A percentile compares a stretch with the other conserved stretches of the same genome.
These are phyloP conservation scores for Crepidotus variabilis DNA, from an alignment of 768 basidiomycete genomes.

Conservation along the genomic window DNA sequence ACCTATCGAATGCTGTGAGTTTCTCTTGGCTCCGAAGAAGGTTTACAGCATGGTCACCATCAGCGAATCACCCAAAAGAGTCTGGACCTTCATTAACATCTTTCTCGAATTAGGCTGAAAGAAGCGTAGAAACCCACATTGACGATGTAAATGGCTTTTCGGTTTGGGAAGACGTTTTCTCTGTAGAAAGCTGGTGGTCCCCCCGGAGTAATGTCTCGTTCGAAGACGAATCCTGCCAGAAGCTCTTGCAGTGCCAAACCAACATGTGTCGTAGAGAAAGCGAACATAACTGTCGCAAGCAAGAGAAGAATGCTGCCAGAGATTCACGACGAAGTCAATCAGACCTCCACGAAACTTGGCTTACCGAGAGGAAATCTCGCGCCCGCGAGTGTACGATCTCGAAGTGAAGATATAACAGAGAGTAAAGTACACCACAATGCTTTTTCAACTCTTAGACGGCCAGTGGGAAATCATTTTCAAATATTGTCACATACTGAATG, in stretches of 20 bases:
- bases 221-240: conserved; percentile 21
- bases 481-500: conserved; percentile 19
- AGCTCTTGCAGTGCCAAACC: conserved; percentile 21
- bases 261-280: conserved; percentile 22
- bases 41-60: conserved; percentile 12
- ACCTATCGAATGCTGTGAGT: conserved; percentile 9
- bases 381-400: conserved; percentile 16
- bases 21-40: neutral
- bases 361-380: conserved; percentile 17
- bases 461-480: neutral
- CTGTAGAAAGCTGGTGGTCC: conserved; percentile 18
- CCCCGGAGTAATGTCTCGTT: conserved; percentile 10
- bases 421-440: conserved; percentile 20
- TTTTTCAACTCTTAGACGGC: conserved; percentile 5
- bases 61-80: conserved; percentile 21
- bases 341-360: neutral
- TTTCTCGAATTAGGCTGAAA: neutral
- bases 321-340: neutral
- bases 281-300: conserved; percentile 22
- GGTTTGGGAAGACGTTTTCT: conserved; percentile 21
- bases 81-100: conserved; percentile 10
- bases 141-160: conserved; percentile 25
- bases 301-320: conserved; percentile 15
- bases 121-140: conserved; percentile 17
- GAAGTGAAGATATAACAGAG: conserved; percentile 19